Evolutionary conservation across 148 eudicot species (phyloP).

Genomic region (Chenopodium album): DNA sequence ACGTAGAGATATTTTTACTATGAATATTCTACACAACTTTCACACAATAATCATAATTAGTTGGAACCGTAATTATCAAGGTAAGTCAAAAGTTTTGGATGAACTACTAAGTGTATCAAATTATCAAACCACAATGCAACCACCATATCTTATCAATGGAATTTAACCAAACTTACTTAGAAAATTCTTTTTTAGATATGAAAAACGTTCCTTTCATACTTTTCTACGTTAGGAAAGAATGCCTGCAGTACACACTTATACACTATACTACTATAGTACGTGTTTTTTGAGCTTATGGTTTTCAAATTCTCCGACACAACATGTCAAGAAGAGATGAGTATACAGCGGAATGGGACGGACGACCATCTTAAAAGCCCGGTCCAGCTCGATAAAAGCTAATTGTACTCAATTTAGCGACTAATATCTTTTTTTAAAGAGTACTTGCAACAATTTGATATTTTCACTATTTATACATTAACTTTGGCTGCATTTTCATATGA

Average conservation of each 20-base stretch:
- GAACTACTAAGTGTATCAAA: slow-evolving; percentile 8
- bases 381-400: too few species aligned
- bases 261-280: not conserved
- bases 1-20: not conserved
- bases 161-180: not conserved
- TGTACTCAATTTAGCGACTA: too few species aligned
- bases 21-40: not conserved
- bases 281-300: too few species aligned
- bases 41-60: not conserved
- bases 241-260: not conserved
- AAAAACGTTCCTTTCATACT: not conserved
- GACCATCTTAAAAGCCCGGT: too few species aligned
- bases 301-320: not conserved
- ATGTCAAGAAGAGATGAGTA: not conserved
- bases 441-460: too few species aligned
- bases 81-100: slow-evolving; percentile 10
- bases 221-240: not conserved
- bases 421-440: too few species aligned
- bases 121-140: slow-evolving; percentile 13
- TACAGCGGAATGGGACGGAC: too few species aligned
- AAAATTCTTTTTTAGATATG: not conserved
- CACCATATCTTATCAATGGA: slow-evolving; percentile 13
- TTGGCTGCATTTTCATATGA: too few species aligned
- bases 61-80: not conserved
- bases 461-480: too few species aligned